Percentiles rank a stretch among this genome's conserved stretches.
These are phyloP conservation scores for Fusarium sp. DNA, from an alignment of 2,329 filamentous ascomycete species.

Conservation along the genomic window DNA sequence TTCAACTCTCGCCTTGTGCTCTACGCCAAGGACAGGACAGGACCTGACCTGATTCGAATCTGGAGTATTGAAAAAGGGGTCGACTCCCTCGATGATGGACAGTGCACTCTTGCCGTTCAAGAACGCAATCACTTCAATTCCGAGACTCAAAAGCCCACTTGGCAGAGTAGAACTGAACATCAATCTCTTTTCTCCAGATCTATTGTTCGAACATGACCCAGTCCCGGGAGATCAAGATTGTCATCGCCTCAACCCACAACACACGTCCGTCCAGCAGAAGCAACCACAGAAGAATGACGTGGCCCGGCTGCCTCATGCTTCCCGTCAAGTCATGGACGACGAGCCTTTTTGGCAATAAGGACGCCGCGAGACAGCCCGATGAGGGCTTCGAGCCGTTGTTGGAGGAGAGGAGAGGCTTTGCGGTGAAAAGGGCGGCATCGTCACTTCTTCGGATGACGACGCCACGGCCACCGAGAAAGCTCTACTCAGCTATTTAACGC, in stretches of 20 bases:
- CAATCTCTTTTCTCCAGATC: background rate
- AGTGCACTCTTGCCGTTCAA: background rate
- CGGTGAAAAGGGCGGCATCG: constrained; percentile 53
- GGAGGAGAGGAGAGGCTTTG: constrained; percentile 14
- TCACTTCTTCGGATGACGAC: constrained; percentile 55
- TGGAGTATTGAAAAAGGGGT: constrained; percentile 24
- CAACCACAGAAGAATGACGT: constrained; percentile 2
- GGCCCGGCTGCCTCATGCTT: constrained; percentile 23
- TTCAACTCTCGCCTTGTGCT: constrained; percentile 17
- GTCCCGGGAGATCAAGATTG: constrained; percentile 30
- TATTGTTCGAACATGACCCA: constrained; percentile 17
- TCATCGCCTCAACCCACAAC: constrained; percentile 19
- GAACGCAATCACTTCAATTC: background rate
- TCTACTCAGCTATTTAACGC: constrained; percentile 42
- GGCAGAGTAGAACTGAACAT: constrained; percentile 3
- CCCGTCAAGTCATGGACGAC: constrained; percentile 28
- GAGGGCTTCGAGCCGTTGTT: constrained; percentile 41
- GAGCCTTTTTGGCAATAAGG: constrained; percentile 7
- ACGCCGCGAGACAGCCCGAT: constrained; percentile 3
- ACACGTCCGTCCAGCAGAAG: background rate
- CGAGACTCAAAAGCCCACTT: constrained; percentile 1
- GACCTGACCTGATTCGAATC: background rate
- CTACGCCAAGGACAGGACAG: background rate
- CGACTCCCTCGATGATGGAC: background rate
- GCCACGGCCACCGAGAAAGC: constrained; percentile 49